Evolutionary conservation across 768 basidiomycete genomes (phyloP).

Genomic region (Phaffia australis): DNA sequence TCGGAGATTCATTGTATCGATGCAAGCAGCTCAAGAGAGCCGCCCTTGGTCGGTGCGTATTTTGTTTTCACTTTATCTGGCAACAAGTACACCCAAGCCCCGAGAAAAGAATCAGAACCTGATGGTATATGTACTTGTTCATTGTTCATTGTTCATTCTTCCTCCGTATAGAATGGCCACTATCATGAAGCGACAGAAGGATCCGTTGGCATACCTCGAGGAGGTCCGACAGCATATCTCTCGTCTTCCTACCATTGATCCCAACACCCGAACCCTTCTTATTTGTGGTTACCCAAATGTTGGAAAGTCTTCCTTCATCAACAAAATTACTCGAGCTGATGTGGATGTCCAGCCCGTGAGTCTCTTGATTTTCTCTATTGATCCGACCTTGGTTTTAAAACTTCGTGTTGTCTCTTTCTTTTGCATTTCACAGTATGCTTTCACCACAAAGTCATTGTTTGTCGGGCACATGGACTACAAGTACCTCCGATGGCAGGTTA

Average conservation of each 20-base stretch:
- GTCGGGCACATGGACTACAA: slow-evolving; percentile 98
- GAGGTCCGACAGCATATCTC: slow-evolving; percentile 99
- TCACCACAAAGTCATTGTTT: slow-evolving; percentile 97
- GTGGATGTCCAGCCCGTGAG: slow-evolving; percentile 85
- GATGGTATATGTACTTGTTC: neutral
- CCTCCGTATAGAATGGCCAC: slow-evolving; percentile 74
- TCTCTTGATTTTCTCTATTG: neutral
- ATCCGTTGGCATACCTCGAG: slow-evolving; percentile 93
- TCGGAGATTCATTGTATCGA: slow-evolving; percentile 92
- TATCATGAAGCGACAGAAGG: slow-evolving; percentile 96
- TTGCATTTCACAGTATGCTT: slow-evolving; percentile 54
- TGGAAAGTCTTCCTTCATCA: slow-evolving; percentile 98
- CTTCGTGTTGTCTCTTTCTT: neutral
- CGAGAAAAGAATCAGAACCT: no score
- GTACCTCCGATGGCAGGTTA: slow-evolving; percentile 98
- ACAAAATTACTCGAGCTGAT: slow-evolving; percentile 98
- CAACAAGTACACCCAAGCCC: neutral
- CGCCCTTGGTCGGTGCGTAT: slow-evolving; percentile 80
- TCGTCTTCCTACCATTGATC: slow-evolving; percentile 94
- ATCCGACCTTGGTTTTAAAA: neutral
- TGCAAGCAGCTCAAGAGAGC: slow-evolving; percentile 98
- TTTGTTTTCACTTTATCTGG: neutral
- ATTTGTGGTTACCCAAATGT: slow-evolving; percentile 99
- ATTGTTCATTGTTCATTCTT: neutral
- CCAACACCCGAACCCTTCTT: slow-evolving; percentile 91